Percentiles rank a stretch among this genome's conserved stretches.
Evolutionary conservation across 176 grass and related monocot genomes (phyloP).

Genomic region (Saccharum officinarum): DNA sequence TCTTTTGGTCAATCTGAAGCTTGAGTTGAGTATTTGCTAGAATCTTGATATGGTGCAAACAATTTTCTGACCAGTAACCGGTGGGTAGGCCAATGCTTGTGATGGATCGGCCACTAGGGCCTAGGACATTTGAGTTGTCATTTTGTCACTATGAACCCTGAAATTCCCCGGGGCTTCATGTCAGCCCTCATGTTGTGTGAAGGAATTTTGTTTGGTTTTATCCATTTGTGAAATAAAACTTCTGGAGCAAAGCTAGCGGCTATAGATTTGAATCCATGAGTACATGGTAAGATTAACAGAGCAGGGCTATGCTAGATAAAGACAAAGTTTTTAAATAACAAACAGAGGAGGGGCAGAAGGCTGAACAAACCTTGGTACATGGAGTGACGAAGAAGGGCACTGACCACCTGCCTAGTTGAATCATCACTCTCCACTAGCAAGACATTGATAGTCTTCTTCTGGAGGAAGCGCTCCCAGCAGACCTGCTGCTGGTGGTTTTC

Average conservation of each 20-base stretch:
- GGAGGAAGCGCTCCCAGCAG: slow-evolving; percentile 77
- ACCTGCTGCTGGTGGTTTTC: slow-evolving; percentile 23
- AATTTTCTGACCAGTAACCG: too few relatives aligned
- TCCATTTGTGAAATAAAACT: background rate
- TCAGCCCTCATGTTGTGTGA: too few relatives aligned
- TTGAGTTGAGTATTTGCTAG: background rate
- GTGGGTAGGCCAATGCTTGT: too few relatives aligned
- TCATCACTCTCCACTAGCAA: slow-evolving; percentile 78
- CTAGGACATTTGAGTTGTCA: too few relatives aligned
- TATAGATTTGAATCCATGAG: background rate
- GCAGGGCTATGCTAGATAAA: background rate
- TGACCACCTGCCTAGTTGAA: slow-evolving; percentile 66
- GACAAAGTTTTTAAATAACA: background rate
- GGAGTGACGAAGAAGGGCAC: slow-evolving; percentile 69
- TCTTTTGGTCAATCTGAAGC: background rate
- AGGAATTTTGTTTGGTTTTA: background rate
- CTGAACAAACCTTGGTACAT: slow-evolving; percentile 66
- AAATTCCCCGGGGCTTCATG: too few relatives aligned
- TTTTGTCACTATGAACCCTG: too few relatives aligned
- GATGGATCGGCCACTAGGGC: too few relatives aligned
- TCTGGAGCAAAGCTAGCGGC: background rate
- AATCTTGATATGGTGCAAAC: too few relatives aligned
- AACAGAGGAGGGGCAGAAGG: background rate
- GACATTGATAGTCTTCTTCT: slow-evolving; percentile 56
- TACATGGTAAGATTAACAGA: background rate